Base-by-base conservation (phyloP, 148 eudicot species). In the Suaeda aralocaspica region DNA sequence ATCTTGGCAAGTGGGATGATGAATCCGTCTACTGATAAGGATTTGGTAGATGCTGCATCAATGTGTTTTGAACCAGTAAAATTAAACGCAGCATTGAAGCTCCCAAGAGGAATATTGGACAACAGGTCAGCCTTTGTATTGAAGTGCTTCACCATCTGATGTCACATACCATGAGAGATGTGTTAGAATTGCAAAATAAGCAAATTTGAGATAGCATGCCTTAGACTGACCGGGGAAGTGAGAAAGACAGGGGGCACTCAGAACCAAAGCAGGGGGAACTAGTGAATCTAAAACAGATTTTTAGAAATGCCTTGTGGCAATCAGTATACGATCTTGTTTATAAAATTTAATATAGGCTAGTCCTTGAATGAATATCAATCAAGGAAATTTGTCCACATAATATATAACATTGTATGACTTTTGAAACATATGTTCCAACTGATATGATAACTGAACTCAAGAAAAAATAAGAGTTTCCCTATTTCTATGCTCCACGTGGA, bases 51-150 rank as follows among this genome's bases (percentile, higher is more conserved):
- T 51, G 87, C 87, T 60, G 87, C 79, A 74, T 92, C 98, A 26
- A 86, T 59, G 64, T 83, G 82, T 83, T 84, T 88, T n/a, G 89
- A 85, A 60, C 96, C 92, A 57, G 94, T 86, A 74, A 81, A 90
- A 78, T 89, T 92, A 75, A 88, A 92, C 19, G 92, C 94, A 76
- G 90, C 84, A 82, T 86, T 92, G 87, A 92, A 92, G 84, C 92
- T 79, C 74, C 98, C 98, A 64, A 92, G 89, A 64, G 98, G 94
- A 62, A 80, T 64, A 44, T 71, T 72, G 36, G 80, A 94, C n/a
- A 82, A 72, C 58, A 92, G 77, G 74, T 83, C 80, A 25, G 90
- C 89, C 67, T 78, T 90, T 72, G 77, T 81, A 84, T 92, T 92
- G 78, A 85, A 86, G 72, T 82, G 85, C 59, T 85, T 96, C 56